These are phyloP conservation scores for Sabuloglossum arenarium DNA, from an alignment of 495 filamentous ascomycete genomes.

Conservation along the genomic window DNA sequence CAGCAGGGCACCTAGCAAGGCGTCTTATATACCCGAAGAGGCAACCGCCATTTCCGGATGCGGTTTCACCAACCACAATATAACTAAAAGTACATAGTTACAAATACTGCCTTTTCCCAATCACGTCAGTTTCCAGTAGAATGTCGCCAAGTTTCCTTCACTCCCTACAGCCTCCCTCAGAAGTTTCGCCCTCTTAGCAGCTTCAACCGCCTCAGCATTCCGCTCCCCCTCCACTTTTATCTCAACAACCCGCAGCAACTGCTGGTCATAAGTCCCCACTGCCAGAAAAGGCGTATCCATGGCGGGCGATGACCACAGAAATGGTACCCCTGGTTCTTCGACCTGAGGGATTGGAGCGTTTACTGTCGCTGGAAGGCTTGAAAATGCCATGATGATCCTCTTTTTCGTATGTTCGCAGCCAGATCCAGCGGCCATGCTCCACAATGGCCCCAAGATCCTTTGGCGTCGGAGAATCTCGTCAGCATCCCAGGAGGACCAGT, in stretches of 20 bases:
- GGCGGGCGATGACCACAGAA: not conserved
- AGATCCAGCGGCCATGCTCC: slow-evolving; percentile 7
- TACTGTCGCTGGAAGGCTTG: not conserved
- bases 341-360: not conserved
- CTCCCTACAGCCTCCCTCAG: not conserved
- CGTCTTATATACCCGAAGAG: no score
- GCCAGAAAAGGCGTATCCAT: not conserved
- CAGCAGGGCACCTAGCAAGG: no score
- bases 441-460: slow-evolving; percentile 9
- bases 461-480: slow-evolving; percentile 1
- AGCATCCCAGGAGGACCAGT: slow-evolving; percentile 10
- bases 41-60: no score
- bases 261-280: not conserved
- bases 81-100: no score
- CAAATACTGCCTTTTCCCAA: no score
- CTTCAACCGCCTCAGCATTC: not conserved
- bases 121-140: not conserved
- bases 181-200: not conserved
- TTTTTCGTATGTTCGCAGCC: not conserved
- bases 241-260: not conserved
- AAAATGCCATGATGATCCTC: not conserved
- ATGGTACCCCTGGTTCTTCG: not conserved
- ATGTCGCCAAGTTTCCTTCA: not conserved
- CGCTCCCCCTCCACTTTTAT: slow-evolving; percentile 2
- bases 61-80: no score